Conservation (phyloP, 306 rosid species). For the Boehmeria nivea region DNA sequence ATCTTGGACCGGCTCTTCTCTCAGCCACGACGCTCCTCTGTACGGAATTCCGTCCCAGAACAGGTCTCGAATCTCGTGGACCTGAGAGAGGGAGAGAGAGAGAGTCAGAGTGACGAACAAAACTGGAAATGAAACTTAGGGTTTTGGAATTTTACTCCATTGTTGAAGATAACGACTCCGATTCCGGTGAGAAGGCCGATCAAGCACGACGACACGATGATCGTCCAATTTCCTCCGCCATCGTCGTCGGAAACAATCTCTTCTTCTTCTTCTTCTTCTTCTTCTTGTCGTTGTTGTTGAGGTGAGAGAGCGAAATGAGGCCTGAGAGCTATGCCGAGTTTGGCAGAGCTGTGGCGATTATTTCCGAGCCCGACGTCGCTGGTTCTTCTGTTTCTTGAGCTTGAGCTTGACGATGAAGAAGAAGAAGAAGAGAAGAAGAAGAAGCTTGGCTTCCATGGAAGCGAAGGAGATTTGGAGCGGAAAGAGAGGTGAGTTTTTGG, state of each 20-base stretch:
- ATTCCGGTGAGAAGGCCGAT: conserved; percentile 89
- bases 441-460: background rate
- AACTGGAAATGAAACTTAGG: background rate
- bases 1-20: conserved; percentile 51
- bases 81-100: conserved; percentile 25
- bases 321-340: too few relatives aligned
- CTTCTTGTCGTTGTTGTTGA: conserved; percentile 8
- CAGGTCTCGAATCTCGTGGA: conserved; percentile 69
- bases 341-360: background rate
- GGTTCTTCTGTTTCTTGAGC: background rate
- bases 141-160: conserved; percentile 35
- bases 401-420: background rate
- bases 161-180: conserved; percentile 72
- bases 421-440: conserved; percentile 7
- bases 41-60: conserved; percentile 78
- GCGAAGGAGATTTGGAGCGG: conserved; percentile 13
- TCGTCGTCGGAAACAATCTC: conserved; percentile 20
- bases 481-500: conserved; percentile 16
- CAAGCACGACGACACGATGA: conserved; percentile 62
- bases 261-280: conserved; percentile 18
- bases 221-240: conserved; percentile 35
- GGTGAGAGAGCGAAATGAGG: conserved; percentile 24
- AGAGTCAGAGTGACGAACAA: background rate
- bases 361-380: background rate
- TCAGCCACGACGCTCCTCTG: conserved; percentile 81